phyloP scores from a whole-genome alignment of 352 stramenopile species.

The Phytophthora ohioensis region DNA sequence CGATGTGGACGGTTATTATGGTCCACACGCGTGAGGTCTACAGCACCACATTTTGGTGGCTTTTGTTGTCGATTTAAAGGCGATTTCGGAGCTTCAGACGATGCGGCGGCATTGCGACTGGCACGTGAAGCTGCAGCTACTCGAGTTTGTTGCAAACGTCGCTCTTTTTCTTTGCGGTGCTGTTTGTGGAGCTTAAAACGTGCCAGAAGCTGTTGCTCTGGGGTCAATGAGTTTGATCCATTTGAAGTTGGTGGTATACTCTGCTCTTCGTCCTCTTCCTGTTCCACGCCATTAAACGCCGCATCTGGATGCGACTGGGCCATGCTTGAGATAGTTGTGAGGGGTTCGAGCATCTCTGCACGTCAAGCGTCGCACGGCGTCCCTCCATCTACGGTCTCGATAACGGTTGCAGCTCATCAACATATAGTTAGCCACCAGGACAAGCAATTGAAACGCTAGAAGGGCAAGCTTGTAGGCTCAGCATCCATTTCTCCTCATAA shows the following conservation, averaged over 20 bases:
- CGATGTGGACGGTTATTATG: slow-evolving; percentile 89
- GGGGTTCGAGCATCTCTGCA: neutral
- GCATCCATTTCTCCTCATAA: no score
- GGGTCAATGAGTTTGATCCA: slow-evolving; percentile 22
- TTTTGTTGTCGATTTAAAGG: slow-evolving; percentile 20
- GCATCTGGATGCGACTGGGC: slow-evolving; percentile 19
- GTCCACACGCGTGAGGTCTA: slow-evolving; percentile 74
- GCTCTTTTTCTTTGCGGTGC: slow-evolving; percentile 73
- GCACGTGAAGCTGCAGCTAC: slow-evolving; percentile 36
- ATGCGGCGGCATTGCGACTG: slow-evolving; percentile 33
- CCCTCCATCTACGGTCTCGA: slow-evolving; percentile 10
- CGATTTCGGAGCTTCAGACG: neutral
- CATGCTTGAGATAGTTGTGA: slow-evolving; percentile 26
- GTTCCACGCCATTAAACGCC: slow-evolving; percentile 1
- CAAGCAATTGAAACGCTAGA: neutral
- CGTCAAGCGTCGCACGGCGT: slow-evolving; percentile 26
- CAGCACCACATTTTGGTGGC: slow-evolving; percentile 9
- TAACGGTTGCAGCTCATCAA: slow-evolving; percentile 8
- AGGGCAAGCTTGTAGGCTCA: no score
- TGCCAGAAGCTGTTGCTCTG: slow-evolving; percentile 71
- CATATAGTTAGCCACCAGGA: neutral
- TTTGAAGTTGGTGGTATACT: slow-evolving; percentile 2
- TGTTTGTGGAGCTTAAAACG: slow-evolving; percentile 86
- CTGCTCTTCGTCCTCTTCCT: slow-evolving; percentile 7
- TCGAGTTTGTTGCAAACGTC: slow-evolving; percentile 65